Base-by-base conservation (phyloP, 805 yeast species). In the Blastobotrys americana region DNA sequence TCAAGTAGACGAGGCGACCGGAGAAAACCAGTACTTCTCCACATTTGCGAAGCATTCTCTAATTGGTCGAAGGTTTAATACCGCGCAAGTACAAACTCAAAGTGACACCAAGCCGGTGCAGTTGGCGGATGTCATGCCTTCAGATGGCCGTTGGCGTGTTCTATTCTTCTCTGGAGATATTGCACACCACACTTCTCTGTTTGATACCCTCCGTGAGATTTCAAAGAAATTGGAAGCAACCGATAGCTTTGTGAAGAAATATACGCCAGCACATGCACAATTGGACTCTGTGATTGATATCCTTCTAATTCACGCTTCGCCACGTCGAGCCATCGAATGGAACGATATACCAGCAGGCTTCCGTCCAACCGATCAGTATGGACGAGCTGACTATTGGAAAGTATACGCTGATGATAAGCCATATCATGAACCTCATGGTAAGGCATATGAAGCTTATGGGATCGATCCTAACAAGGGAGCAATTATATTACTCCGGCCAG, bases 81-180 rank as follows among this genome's bases (percentile, higher is more conserved):
- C 60, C 16, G 55, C 62, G 0, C 42, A 43, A 28, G 57, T 61
- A 33, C 46, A 54, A 23, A 37, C 46, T 23, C 66, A 61, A 37
- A 40, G 55, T 20, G 65, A 61, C 34, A 60, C 58, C 15, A 53
- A 52, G 43, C 61, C 64, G 18, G 28, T 31, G 22, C 51, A 58
- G 28, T 35, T 61, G 6, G 56, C 44, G 10, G 64, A 60, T 33
- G 40, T 55, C 25, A 38, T 58, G 39, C 52, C 48, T 6, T 57
- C 63, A 18, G 65, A 61, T 44, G 66, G 66, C 16, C 55, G 65
- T 34, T 61, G 58, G 57, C 51, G 66, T 35, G 51, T 61, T n/a
- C 37, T 61, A 21, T 49, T 53, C 34, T 61, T 61, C 47, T 40
- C 55, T 16, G 65, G 65, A 25, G 61, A 59, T 41, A 25, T 25